Base-by-base conservation (phyloP, 2,329 filamentous ascomycete genomes). In the Davidsoniella australis region DNA sequence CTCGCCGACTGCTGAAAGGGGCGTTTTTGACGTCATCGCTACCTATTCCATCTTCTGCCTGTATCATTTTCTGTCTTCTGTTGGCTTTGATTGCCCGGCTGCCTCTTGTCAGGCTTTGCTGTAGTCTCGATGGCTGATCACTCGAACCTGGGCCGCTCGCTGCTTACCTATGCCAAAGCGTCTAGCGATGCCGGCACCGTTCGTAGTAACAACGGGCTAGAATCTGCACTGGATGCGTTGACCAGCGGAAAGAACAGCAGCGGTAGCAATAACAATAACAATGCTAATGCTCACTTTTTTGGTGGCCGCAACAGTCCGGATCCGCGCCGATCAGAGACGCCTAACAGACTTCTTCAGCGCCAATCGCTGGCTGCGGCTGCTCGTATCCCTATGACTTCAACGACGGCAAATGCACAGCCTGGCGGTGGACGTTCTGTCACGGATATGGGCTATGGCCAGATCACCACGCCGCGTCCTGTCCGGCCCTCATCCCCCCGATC, bases 141-240 rank as follows among this genome's bases (percentile, higher is more conserved):
- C 16, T 14, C 20, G n/a, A 50, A 43, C 18, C 45, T 51, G 5
- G 49, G 49, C 29, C 45, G 39, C 12, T 47, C 49, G 20, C 41
- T 51, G 29, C 41, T 51, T 10, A 51, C 40, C 24, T 51, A 51
- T 29, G 49, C 49, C 36, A 47, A 48, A 33, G 49, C 49, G 20
- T 41, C 49, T 10, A 51, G 49, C 26, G 45, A 47, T 9, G 49
- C 45, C 17, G 49, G 49, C 26, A 47, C 49, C 8, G 36, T 33
- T 26, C 37, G 42, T 7, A 51, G 38, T 17, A 45, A 37, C 5
- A 51, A 39, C 37, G 49, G 45, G 14, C 23, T 51, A 20, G 49
- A 51, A 24, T 47, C 49, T 20, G 49, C 49, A 40, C 41, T 51
- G 29, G 41, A 47, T 33, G 38, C 49, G 12, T 45, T 51, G 10